Base-by-base conservation (phyloP, 805 yeast genomes). In the Metschnikowia orientalis region DNA sequence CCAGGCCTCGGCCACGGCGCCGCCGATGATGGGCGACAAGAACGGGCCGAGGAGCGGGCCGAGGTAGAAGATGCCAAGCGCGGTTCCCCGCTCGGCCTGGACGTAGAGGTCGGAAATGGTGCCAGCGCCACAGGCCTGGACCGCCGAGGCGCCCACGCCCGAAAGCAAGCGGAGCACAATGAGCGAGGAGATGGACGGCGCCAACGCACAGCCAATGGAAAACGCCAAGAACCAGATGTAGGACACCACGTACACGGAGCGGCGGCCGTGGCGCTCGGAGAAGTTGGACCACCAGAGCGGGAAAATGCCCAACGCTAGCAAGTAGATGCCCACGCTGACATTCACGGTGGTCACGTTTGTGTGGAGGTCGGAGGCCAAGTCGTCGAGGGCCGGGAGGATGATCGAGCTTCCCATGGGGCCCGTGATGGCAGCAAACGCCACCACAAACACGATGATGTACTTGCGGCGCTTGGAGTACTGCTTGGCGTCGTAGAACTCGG, bases 321-420 rank as follows among this genome's bases (percentile, higher is more conserved):
- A 57, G 52, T 85, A 87, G 8, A 86, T 70, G 45, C 95, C 95
- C 32, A 85, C 86, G 2, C 90, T 77, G 11, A 86, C 68, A 49
- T 85, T 86, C 16, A 85, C 86, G 47, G 74, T 66, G 18, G 77
- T 61, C 1, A 70, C 71, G 4, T 74, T 48, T 0, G 94, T 79
- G 26, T 78, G 27, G 11, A 83, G 66, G 12, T 74, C 76, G 1
- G 44, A 41, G 4, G 71, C 70, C 25, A 86, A 70, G 33, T 75
- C 72, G 20, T 73, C 73, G 13, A 84, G 73, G 0, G 92, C 90
- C 0, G 95, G 95, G 30, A 82, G 71, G 49, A 86, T 67, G 31
- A 86, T 83, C 0, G 92, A 80, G 1, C 92, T 80, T 8, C 92
- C 95, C 92, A 86, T 82, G 5, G 95, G 95, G 1, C 95, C 95